Evolutionary conservation across 345 rosid genomes (phyloP).

Genomic region (Eutrema japonicum): DNA sequence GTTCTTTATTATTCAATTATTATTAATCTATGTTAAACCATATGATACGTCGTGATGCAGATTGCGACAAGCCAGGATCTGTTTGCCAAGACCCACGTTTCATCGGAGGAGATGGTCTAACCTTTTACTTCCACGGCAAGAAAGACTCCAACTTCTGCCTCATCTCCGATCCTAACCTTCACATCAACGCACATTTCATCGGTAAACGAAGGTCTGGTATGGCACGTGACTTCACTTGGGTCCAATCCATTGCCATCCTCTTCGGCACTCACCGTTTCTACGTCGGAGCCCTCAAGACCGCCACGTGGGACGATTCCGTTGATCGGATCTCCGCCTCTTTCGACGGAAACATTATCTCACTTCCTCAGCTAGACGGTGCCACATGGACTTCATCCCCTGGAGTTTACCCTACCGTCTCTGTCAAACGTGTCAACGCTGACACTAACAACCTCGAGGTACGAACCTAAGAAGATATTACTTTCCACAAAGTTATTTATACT

Average conservation of each 20-base stretch:
- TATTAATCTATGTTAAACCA: not conserved
- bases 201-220: slow-evolving; percentile 52
- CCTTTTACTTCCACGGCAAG: slow-evolving; percentile 81
- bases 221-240: slow-evolving; percentile 72
- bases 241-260: slow-evolving; percentile 56
- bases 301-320: slow-evolving; percentile 57
- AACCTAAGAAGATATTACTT: not conserved
- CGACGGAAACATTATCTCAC: slow-evolving; percentile 44
- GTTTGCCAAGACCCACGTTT: slow-evolving; percentile 74
- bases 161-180: slow-evolving; percentile 56
- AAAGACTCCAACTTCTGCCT: slow-evolving; percentile 61
- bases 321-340: slow-evolving; percentile 51
- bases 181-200: slow-evolving; percentile 64
- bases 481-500: not conserved
- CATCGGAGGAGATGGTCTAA: slow-evolving; percentile 65
- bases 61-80: slow-evolving; percentile 61
- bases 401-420: slow-evolving; percentile 25
- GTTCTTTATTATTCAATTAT: not conserved
- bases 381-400: slow-evolving; percentile 48
- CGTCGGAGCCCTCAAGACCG: slow-evolving; percentile 57
- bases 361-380: slow-evolving; percentile 43
- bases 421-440: slow-evolving; percentile 48
- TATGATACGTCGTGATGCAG: slow-evolving; percentile 37
- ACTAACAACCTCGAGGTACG: slow-evolving; percentile 48
- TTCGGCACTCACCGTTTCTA: slow-evolving; percentile 57